Conservation (phyloP, 139 green algal species). For the Chlamydomonas eustigma region DNA sequence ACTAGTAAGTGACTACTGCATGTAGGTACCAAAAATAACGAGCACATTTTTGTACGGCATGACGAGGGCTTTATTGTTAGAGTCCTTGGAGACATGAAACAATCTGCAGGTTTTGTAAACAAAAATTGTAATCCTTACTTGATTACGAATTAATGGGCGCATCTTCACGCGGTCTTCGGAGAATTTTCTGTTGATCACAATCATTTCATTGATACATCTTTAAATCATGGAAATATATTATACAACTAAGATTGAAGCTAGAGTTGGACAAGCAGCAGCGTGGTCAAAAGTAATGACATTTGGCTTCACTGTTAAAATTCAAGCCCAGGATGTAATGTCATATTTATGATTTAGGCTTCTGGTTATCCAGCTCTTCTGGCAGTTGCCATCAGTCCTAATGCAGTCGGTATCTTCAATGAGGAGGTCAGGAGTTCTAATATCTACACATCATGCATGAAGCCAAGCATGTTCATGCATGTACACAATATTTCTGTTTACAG, state of each 20-base stretch:
- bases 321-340: no score
- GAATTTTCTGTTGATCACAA: no score
- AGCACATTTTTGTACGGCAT: no score
- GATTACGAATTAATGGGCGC: neutral
- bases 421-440: constrained; percentile 41
- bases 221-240: constrained; percentile 45
- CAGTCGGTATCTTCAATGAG: constrained; percentile 46
- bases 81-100: neutral
- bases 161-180: neutral
- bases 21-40: no score
- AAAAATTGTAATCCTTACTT: neutral
- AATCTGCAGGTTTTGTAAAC: neutral
- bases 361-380: constrained; percentile 36
- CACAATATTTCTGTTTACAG: no score
- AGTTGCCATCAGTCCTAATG: constrained; percentile 34
- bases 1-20: no score
- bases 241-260: constrained; percentile 27
- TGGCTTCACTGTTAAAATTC: no score
- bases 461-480: neutral
- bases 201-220: no score
- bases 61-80: no score
- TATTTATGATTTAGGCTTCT: constrained; percentile 44
- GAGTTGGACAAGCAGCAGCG: constrained; percentile 18
- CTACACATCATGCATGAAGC: neutral
- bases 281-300: constrained; percentile 48